Conservation (phyloP, 2,329 filamentous ascomycete genomes). For the Diplodia corticola region DNA sequence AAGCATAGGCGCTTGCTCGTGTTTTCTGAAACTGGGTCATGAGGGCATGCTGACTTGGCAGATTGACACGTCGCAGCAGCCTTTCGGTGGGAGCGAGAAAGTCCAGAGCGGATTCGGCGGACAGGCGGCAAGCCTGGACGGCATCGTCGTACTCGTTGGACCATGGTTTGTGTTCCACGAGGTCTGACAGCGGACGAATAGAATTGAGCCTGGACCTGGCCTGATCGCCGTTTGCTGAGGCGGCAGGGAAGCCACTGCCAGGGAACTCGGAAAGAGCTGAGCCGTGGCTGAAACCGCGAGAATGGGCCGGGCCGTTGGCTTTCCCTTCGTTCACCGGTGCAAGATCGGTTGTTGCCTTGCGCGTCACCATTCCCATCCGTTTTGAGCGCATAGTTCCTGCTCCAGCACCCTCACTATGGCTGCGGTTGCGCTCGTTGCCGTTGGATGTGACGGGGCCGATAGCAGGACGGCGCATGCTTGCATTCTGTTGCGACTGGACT, state of each 20-base stretch:
- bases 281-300: conserved; percentile 59
- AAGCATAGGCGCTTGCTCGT: conserved; percentile 30
- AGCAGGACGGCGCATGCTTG: conserved; percentile 65
- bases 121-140: conserved; percentile 56
- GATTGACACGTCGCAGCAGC: conserved; percentile 17
- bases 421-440: conserved; percentile 67
- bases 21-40: conserved; percentile 42
- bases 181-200: conserved; percentile 54
- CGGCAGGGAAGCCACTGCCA: conserved; percentile 25
- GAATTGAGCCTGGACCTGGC: not conserved
- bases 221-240: conserved; percentile 9
- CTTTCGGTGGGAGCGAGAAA: conserved; percentile 18
- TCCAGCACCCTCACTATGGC: conserved; percentile 61
- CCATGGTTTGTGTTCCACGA: conserved; percentile 57
- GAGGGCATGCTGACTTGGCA: conserved; percentile 39
- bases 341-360: conserved; percentile 48
- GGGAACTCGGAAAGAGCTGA: conserved; percentile 42
- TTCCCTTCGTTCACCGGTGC: conserved; percentile 55
- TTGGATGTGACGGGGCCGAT: conserved; percentile 67
- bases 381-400: conserved; percentile 55
- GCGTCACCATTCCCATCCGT: conserved; percentile 55
- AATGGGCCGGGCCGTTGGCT: conserved; percentile 54
- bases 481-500: conserved; percentile 66
- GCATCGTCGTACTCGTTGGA: conserved; percentile 50
- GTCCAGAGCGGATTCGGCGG: conserved; percentile 33